These are phyloP conservation scores for Lathyrus oleraceus DNA, from an alignment of 306 rosid genomes.

Conservation along the genomic window DNA sequence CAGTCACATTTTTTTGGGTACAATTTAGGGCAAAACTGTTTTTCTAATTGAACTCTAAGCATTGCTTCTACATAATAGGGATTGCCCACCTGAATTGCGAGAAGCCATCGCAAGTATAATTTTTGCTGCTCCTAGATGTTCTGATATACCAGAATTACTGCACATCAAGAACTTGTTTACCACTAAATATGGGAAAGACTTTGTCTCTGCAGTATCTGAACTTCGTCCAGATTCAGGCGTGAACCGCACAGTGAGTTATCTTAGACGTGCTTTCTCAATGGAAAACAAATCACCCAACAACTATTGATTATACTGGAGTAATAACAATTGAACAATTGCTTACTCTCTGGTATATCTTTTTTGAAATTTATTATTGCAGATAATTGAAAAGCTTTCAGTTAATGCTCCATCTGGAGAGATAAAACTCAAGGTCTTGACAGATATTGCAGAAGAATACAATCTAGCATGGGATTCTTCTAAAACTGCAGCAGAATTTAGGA, in stretches of 20 bases:
- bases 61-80: constrained; percentile 53
- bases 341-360: constrained; percentile 27
- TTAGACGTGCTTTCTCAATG: constrained; percentile 18
- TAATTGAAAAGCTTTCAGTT: constrained; percentile 89
- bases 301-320: constrained; percentile 18
- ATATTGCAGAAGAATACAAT: constrained; percentile 72
- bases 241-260: constrained; percentile 77
- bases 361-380: constrained; percentile 51
- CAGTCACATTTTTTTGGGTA: constrained; percentile 9
- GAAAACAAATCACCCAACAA: constrained; percentile 40
- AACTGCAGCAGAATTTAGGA: constrained; percentile 76
- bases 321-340: constrained; percentile 12
- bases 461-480: constrained; percentile 83
- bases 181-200: constrained; percentile 91
- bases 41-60: constrained; percentile 25
- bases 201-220: constrained; percentile 68
- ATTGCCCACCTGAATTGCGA: constrained; percentile 86
- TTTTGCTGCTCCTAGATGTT: constrained; percentile 97
- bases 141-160: constrained; percentile 93
- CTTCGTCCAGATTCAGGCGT: constrained; percentile 99
- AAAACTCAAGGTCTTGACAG: constrained; percentile 85
- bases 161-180: constrained; percentile 81
- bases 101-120: constrained; percentile 93
- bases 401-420: constrained; percentile 72
- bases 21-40: constrained; percentile 18